phyloP scores from a whole-genome alignment of 2,329 filamentous ascomycete genomes.

The Polytolypa hystricis region DNA sequence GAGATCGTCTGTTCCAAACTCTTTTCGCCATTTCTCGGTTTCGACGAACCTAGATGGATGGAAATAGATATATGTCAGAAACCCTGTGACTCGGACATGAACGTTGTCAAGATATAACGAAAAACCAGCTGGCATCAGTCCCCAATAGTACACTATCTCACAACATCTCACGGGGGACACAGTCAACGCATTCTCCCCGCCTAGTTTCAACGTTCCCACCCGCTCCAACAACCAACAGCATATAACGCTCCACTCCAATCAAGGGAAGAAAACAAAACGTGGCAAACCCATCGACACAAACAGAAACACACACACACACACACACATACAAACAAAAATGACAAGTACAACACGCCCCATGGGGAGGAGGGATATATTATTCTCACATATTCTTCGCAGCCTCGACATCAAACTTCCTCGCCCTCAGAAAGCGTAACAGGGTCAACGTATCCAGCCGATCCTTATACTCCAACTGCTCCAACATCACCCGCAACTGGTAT shows the following conservation, averaged over 20 bases:
- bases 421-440: conserved; percentile 82
- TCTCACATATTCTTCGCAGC: conserved; percentile 77
- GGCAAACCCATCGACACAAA: background rate
- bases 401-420: conserved; percentile 87
- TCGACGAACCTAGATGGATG: conserved; percentile 68
- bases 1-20: conserved; percentile 72
- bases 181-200: no score
- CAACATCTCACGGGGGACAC: no score
- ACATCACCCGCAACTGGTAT: conserved; percentile 67
- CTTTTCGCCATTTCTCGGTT: conserved; percentile 80
- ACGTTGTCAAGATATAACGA: no score
- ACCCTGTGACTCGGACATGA: no score
- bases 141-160: no score
- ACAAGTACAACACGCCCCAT: background rate
- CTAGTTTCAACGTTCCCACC: no score
- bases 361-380: conserved; percentile 1
- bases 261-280: conserved; percentile 1
- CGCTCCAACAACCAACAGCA: conserved; percentile 1
- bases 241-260: background rate
- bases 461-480: conserved; percentile 73
- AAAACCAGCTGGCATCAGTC: no score
- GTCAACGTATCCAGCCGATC: conserved; percentile 86
- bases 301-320: background rate
- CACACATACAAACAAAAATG: background rate
- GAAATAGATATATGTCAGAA: no score